These are phyloP conservation scores for Suhomyces wounanorum DNA, from an alignment of 1,139 yeast species.

Conservation along the genomic window DNA sequence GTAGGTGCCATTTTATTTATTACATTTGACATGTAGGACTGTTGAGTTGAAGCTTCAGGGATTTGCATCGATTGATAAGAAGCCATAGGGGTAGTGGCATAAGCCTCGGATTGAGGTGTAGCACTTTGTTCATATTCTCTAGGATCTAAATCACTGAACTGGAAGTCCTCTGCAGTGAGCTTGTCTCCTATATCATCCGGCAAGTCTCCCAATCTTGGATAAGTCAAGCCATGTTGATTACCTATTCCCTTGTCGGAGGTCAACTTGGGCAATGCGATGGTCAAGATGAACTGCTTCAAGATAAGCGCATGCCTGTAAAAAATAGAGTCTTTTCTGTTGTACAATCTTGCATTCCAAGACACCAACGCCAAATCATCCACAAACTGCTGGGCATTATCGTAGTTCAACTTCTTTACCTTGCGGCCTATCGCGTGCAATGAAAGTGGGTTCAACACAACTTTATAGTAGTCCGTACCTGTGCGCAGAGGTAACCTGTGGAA, in stretches of 20 bases:
- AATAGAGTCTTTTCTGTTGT: slow-evolving; percentile 68
- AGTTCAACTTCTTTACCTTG: slow-evolving; percentile 50
- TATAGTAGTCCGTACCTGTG: slow-evolving; percentile 50
- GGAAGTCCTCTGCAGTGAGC: slow-evolving; percentile 16
- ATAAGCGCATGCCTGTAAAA: slow-evolving; percentile 73
- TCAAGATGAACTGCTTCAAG: slow-evolving; percentile 61
- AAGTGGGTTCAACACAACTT: slow-evolving; percentile 43
- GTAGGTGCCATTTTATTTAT: slow-evolving; percentile 6
- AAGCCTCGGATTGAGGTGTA: slow-evolving; percentile 14
- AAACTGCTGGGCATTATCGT: slow-evolving; percentile 65
- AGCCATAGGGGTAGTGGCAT: slow-evolving; percentile 11
- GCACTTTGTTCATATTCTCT: slow-evolving; percentile 10
- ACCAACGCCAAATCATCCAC: slow-evolving; percentile 78
- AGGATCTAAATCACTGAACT: slow-evolving; percentile 12
- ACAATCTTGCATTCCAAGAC: slow-evolving; percentile 86
- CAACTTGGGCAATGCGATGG: slow-evolving; percentile 57
- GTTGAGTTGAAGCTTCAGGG: slow-evolving; percentile 3
- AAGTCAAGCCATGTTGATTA: slow-evolving; percentile 47
- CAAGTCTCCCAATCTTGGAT: slow-evolving; percentile 76
- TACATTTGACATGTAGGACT: slow-evolving; percentile 3
- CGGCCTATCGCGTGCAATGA: slow-evolving; percentile 46
- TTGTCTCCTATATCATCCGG: slow-evolving; percentile 52
- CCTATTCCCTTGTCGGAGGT: slow-evolving; percentile 41
- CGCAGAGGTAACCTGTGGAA: slow-evolving; percentile 57
- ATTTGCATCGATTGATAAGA: slow-evolving; percentile 5